Conservation (phyloP, 768 basidiomycete species). For the Kwoniella sp. region DNA sequence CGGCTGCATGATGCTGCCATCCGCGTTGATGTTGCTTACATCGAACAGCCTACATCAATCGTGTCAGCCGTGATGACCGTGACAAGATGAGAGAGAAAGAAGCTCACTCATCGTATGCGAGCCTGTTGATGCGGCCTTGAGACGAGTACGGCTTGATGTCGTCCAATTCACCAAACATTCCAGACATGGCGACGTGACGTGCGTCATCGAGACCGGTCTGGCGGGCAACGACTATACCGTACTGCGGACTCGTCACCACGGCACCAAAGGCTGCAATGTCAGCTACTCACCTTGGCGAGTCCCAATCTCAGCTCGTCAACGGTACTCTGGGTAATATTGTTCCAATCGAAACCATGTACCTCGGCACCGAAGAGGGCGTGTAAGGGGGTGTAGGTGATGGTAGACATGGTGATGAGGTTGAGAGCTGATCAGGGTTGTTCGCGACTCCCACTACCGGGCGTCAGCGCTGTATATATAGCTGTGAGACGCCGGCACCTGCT, state of each 20-base stretch:
- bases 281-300: slow-evolving; percentile 15
- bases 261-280: neutral
- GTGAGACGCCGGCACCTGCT: too few species aligned
- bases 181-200: slow-evolving; percentile 23
- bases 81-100: neutral
- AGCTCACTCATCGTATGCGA: slow-evolving; percentile 20
- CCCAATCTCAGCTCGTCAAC: slow-evolving; percentile 34
- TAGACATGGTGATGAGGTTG: neutral
- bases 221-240: slow-evolving; percentile 18
- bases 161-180: slow-evolving; percentile 21
- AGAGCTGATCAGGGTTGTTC: too few species aligned
- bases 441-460: too few species aligned
- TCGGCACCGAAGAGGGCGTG: slow-evolving; percentile 23
- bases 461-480: too few species aligned
- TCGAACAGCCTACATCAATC: slow-evolving; percentile 17
- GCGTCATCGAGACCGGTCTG: slow-evolving; percentile 18
- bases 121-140: too few species aligned
- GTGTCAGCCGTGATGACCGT: neutral
- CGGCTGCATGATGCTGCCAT: slow-evolving; percentile 17
- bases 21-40: slow-evolving; percentile 21
- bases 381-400: slow-evolving; percentile 1
- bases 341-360: slow-evolving; percentile 9
- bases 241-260: neutral
- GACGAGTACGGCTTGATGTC: slow-evolving; percentile 19
- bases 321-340: slow-evolving; percentile 17